Evolutionary conservation across 352 stramenopile genomes (phyloP).

Genomic region (Phytophthora brassicae): DNA sequence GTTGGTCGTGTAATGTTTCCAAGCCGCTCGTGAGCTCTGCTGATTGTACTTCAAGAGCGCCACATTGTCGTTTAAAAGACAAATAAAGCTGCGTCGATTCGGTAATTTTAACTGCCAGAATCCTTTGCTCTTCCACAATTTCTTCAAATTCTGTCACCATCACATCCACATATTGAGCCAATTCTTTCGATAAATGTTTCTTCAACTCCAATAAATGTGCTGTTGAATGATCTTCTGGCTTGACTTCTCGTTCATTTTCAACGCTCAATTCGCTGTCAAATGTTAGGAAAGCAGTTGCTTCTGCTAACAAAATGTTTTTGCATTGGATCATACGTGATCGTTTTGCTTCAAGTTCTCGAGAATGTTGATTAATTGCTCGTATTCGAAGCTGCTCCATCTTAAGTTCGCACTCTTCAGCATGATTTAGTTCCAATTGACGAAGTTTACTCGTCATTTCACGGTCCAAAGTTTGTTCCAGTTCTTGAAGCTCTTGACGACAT

Average conservation of each 20-base stretch:
- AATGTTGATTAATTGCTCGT: constrained; percentile 31
- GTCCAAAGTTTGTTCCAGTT: constrained; percentile 43
- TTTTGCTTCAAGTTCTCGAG: constrained; percentile 47
- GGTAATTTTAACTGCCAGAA: constrained; percentile 59
- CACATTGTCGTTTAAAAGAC: constrained; percentile 54
- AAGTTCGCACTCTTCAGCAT: constrained; percentile 39
- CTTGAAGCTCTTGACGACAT: constrained; percentile 37
- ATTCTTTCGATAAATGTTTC: constrained; percentile 46
- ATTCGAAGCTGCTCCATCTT: constrained; percentile 39
- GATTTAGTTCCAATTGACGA: constrained; percentile 44
- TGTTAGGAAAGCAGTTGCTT: constrained; percentile 44
- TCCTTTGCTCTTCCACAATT: constrained; percentile 51
- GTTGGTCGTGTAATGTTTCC: constrained; percentile 39
- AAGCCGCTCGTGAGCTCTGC: constrained; percentile 36
- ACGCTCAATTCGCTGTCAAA: constrained; percentile 21
- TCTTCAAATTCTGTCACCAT: constrained; percentile 65
- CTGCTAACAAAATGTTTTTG: constrained; percentile 42
- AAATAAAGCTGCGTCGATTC: constrained; percentile 64
- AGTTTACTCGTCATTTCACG: constrained; percentile 41
- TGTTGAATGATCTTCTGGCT: constrained; percentile 23
- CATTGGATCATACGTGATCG: constrained; percentile 46
- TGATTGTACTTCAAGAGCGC: constrained; percentile 38
- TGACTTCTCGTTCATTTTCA: constrained; percentile 3
- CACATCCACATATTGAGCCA: constrained; percentile 47
- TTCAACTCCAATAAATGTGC: constrained; percentile 41